phyloP scores from a whole-genome alignment of 139 green algal genomes.

The Chlamydomonas schloesseri region DNA sequence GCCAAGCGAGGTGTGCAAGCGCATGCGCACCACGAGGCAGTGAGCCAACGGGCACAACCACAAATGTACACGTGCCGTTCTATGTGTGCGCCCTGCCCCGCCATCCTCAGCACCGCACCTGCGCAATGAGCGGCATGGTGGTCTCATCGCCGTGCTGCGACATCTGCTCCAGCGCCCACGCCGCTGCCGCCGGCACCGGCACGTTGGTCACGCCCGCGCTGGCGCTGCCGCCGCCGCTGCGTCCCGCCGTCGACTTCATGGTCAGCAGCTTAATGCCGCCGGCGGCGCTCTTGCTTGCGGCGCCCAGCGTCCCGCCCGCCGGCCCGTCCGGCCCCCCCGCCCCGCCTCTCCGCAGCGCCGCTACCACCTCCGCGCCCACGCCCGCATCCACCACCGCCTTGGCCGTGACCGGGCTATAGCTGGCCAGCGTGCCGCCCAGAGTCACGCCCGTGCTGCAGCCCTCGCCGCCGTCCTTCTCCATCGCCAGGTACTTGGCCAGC shows the following conservation, averaged over 20 bases:
- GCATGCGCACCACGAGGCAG: no score
- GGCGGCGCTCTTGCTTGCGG: neutral
- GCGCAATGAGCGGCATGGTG: slow-evolving; percentile 44
- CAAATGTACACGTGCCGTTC: no score
- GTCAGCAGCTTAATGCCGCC: neutral
- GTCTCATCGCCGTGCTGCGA: slow-evolving; percentile 52
- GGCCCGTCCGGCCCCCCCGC: no score
- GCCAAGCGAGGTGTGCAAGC: no score
- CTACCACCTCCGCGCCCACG: slow-evolving; percentile 45
- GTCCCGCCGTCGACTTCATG: neutral
- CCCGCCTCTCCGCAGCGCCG: slow-evolving; percentile 14
- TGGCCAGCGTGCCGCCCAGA: slow-evolving; percentile 46
- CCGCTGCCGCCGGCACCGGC: slow-evolving; percentile 29
- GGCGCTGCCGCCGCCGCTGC: neutral
- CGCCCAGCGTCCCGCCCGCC: neutral
- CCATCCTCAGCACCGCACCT: no score
- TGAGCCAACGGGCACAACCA: no score
- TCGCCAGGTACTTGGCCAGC: slow-evolving; percentile 51
- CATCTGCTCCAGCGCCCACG: slow-evolving; percentile 65
- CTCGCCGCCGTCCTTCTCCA: slow-evolving; percentile 51
- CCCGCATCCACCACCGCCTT: slow-evolving; percentile 57
- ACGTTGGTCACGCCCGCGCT: neutral
- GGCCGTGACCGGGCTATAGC: slow-evolving; percentile 45
- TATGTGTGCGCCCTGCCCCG: no score
- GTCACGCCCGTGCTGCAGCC: slow-evolving; percentile 25